These are phyloP conservation scores for Trichosporon sp. DNA, from an alignment of 1,284 basidiomycete species.

Conservation along the genomic window DNA sequence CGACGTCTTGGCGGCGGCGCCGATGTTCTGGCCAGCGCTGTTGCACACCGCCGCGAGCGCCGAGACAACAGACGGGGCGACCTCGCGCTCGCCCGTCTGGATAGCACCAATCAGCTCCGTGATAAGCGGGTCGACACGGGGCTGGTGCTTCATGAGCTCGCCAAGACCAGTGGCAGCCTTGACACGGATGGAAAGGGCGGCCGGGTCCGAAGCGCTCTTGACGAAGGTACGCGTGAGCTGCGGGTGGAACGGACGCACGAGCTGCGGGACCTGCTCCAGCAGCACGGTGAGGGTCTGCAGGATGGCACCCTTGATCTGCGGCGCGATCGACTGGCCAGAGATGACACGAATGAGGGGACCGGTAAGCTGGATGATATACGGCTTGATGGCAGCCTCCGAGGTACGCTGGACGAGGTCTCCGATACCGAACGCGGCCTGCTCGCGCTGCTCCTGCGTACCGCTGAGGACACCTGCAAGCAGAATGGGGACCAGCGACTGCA, in stretches of 20 bases:
- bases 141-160: constrained; percentile 83
- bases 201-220: constrained; percentile 80
- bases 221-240: constrained; percentile 96
- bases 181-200: constrained; percentile 72
- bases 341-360: constrained; percentile 93
- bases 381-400: constrained; percentile 82
- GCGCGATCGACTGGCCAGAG: constrained; percentile 78
- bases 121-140: constrained; percentile 62
- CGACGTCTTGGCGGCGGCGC: constrained; percentile 66
- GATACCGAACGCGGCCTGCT: constrained; percentile 91
- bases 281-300: constrained; percentile 75
- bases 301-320: constrained; percentile 85
- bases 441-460: constrained; percentile 57
- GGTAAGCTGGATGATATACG: constrained; percentile 93
- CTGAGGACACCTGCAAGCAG: constrained; percentile 71
- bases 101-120: constrained; percentile 65
- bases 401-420: constrained; percentile 91
- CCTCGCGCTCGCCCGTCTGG: constrained; percentile 62
- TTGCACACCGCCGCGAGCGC: constrained; percentile 74
- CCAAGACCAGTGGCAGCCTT: constrained; percentile 81
- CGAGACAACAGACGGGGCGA: constrained; percentile 68
- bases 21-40: constrained; percentile 69
- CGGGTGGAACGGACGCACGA: constrained; percentile 97
- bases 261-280: constrained; percentile 74
- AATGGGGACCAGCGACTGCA: constrained; percentile 81